Conservation (phyloP, 2,329 filamentous ascomycete species). For the Pyricularia grisea region DNA sequence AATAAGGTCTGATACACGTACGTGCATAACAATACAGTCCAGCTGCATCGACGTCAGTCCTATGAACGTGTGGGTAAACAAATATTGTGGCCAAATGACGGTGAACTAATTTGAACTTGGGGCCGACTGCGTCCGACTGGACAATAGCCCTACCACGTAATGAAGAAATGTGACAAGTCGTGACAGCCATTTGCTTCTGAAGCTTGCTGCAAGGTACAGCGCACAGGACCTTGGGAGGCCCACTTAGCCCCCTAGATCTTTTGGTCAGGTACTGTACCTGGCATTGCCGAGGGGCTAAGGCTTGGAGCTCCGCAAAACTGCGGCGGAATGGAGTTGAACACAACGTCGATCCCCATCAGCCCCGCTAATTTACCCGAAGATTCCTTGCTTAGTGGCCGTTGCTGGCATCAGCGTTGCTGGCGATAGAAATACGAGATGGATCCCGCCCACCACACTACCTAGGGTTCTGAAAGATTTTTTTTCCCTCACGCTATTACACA, state of each 20-base stretch:
- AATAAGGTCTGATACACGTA: no score
- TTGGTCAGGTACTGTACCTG: not conserved
- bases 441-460: not conserved
- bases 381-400: not conserved
- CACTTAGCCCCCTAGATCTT: not conserved
- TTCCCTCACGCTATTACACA: slow-evolving; percentile 1
- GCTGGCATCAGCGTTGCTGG: not conserved
- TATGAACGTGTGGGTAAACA: not conserved
- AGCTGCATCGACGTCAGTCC: not conserved
- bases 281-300: not conserved
- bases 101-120: not conserved
- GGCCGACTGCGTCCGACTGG: not conserved
- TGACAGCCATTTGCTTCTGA: not conserved
- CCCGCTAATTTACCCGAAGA: slow-evolving; percentile 1
- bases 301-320: not conserved
- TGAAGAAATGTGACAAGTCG: not conserved
- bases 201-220: not conserved
- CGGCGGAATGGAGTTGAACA: not conserved
- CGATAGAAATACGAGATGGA: slow-evolving; percentile 2
- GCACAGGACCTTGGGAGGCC: not conserved
- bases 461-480: not conserved
- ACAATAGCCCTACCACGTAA: not conserved
- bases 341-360: slow-evolving; percentile 4
- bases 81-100: not conserved
- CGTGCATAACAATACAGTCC: not conserved